phyloP scores from a whole-genome alignment of 768 basidiomycete genomes.

The Boletus coccyginus region DNA sequence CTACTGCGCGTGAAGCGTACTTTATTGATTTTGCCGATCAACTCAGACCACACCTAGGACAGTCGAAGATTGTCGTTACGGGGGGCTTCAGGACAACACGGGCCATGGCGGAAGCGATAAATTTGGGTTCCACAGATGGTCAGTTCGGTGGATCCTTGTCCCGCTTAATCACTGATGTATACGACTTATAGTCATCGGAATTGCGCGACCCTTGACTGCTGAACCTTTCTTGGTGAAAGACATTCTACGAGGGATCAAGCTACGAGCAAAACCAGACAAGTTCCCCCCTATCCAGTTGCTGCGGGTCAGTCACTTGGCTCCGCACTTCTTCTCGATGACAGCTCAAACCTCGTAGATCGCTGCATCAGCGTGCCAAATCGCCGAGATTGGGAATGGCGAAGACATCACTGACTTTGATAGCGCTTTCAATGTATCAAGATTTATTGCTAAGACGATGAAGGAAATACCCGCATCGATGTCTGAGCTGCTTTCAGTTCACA shows the following conservation, averaged over 20 bases:
- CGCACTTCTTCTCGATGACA: not conserved
- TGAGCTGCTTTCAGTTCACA: constrained; percentile 23
- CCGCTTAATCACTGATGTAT: not conserved
- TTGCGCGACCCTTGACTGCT: constrained; percentile 30
- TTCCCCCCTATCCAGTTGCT: constrained; percentile 39
- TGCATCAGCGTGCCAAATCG: constrained; percentile 30
- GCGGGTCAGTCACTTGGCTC: constrained; percentile 17
- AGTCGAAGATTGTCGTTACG: constrained; percentile 28
- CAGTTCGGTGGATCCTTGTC: not conserved
- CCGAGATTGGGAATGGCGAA: constrained; percentile 33
- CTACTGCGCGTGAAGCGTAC: constrained; percentile 25
- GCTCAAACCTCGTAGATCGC: constrained; percentile 22
- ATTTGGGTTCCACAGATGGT: constrained; percentile 25
- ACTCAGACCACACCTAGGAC: constrained; percentile 22
- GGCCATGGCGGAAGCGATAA: constrained; percentile 30
- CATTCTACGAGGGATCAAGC: constrained; percentile 24
- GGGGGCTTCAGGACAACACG: constrained; percentile 30
- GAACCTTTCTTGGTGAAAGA: constrained; percentile 31
- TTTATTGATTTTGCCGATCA: constrained; percentile 32
- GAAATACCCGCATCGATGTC: constrained; percentile 32
- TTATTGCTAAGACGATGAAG: constrained; percentile 30
- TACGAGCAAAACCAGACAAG: constrained; percentile 22
- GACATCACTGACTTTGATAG: constrained; percentile 32
- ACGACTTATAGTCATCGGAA: constrained; percentile 23
- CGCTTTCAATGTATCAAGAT: constrained; percentile 31